Evolutionary conservation across 768 basidiomycete species (phyloP), one percentile per base, ranked within the genome.

Genomic region (Hypholoma sublateritium): DNA sequence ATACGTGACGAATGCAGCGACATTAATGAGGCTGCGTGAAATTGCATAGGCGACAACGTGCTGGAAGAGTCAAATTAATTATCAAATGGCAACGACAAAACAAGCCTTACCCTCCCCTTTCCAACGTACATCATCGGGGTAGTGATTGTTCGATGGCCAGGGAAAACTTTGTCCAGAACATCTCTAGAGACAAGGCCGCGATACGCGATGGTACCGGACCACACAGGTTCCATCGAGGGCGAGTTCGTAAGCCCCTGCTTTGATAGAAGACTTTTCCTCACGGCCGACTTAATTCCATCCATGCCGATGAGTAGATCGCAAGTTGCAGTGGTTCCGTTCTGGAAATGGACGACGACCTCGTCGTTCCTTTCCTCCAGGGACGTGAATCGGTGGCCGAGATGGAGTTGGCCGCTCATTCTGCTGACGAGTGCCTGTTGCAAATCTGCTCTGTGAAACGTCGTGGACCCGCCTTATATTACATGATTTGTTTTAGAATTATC

Each of bases 221-320:
- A 77, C 5, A 69, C 60, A 11, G 76, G 73, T 14, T 75, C 66
- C 2, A 67, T 61, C 16, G 62, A 69, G 13, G 50, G 62, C 4
- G 63, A 59, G 24, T 51, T 34, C 13, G 43, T 34, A 14, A 54
- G 51, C 16, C 56, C 52, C 9, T 39, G 53, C 19, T 59, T 59
- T 19, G 25, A 24, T 13, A 65, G 39, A 43, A 66, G 59, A 22
- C 37, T 28, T 22, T 56, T 64, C 4, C 65, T 62, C 5, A 71
- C 64, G 24, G 63, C 65, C 0, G 78, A 80, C 19, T 67, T 73
- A 55, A 80, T 68, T 2, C 79, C 80, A 54, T 80, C 80, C 3
- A 74, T 69, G 0, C 75, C 78, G 7, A 80, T 60, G 34, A 81
- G 64, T 4, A 80, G 53, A 52, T 81, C 77, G 34, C 76, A 75